Conservation (phyloP, 345 rosid genomes). For the Euphorbia lathyris region DNA sequence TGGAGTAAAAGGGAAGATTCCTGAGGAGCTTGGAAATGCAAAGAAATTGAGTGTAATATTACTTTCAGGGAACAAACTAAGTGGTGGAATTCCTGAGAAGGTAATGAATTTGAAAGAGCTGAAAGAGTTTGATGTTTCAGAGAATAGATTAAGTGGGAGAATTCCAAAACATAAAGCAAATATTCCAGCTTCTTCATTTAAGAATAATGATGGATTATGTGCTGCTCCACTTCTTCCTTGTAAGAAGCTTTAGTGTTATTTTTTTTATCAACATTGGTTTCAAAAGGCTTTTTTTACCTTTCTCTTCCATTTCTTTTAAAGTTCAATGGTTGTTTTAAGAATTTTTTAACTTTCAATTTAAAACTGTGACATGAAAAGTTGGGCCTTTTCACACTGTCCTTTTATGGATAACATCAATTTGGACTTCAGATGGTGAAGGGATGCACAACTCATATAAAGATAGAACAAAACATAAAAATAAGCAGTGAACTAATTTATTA, state of each 20-base stretch:
- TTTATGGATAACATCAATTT: too few species aligned
- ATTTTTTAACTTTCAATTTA: too few species aligned
- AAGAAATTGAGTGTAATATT: slow-evolving; percentile 33
- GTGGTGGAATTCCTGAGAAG: slow-evolving; percentile 38
- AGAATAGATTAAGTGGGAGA: slow-evolving; percentile 37
- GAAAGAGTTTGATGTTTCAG: slow-evolving; percentile 42
- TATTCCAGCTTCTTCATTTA: slow-evolving; percentile 44
- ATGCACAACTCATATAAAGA: too few species aligned
- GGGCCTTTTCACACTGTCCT: too few species aligned
- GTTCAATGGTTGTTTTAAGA: too few species aligned
- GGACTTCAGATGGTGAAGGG: too few species aligned
- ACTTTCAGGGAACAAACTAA: slow-evolving; percentile 46
- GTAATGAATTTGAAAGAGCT: slow-evolving; percentile 38
- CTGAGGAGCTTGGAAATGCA: slow-evolving; percentile 41
- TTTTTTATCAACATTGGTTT: not conserved
- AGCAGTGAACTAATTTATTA: too few species aligned
- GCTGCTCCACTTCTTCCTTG: slow-evolving; percentile 58
- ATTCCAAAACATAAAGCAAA: slow-evolving; percentile 42
- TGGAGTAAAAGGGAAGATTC: slow-evolving; percentile 42
- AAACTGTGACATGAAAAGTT: too few species aligned
- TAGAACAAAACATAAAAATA: too few species aligned
- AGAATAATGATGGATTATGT: slow-evolving; percentile 45
- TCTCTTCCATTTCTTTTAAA: not conserved
- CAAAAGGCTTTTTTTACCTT: not conserved
- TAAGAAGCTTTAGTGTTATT: slow-evolving; percentile 11